Evolutionary conservation across 1,139 yeast genomes (phyloP).

Genomic region (Diutina rugosa): DNA sequence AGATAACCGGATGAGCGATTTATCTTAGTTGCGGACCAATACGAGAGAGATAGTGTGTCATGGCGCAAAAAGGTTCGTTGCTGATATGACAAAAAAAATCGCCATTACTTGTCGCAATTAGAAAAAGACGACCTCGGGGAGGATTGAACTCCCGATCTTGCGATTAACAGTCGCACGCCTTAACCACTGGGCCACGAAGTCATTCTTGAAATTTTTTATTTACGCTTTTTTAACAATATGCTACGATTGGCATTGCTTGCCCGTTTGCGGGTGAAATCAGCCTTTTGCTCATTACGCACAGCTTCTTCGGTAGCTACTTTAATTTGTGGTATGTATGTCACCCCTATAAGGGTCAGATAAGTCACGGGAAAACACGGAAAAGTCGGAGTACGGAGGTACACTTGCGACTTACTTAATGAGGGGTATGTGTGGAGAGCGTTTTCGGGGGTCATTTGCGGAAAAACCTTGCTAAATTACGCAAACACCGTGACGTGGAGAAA

Average conservation of each 20-base stretch:
- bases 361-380: too few species aligned
- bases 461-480: background rate
- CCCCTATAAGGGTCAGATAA: too few species aligned
- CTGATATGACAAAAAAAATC: too few species aligned
- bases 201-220: background rate
- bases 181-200: slow-evolving; percentile 2
- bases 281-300: too few species aligned
- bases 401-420: background rate
- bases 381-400: background rate
- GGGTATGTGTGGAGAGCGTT: background rate
- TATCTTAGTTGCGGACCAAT: too few species aligned
- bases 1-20: background rate
- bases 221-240: background rate
- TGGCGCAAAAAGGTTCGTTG: background rate
- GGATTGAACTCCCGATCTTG: slow-evolving; percentile 1
- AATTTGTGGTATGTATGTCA: too few species aligned
- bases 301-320: too few species aligned
- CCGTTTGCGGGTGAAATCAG: too few species aligned
- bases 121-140: background rate
- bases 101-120: too few species aligned
- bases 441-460: background rate
- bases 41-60: too few species aligned
- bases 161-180: slow-evolving; percentile 2
- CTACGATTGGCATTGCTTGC: too few species aligned
- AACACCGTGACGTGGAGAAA: background rate